Evolutionary conservation across 176 grass and related monocot genomes (phyloP).

Genomic region (Carex cristatella): DNA sequence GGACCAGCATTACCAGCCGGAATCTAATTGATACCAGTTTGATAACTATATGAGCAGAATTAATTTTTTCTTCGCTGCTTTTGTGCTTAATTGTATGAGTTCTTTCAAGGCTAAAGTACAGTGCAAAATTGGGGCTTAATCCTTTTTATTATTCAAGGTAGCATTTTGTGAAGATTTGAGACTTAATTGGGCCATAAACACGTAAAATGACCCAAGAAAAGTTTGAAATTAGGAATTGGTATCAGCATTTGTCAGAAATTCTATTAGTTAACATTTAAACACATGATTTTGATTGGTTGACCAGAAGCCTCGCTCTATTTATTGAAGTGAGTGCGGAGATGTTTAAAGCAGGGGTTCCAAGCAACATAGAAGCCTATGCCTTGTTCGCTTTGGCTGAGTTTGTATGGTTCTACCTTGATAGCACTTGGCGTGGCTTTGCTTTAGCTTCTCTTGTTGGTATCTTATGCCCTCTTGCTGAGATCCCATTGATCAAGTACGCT

Average conservation of each 20-base stretch:
- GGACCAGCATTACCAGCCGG: not conserved
- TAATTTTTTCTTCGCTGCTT: not conserved
- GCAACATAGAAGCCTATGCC: conserved; percentile 49
- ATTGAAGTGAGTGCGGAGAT: conserved; percentile 83
- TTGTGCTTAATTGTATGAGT: not conserved
- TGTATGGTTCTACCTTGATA: conserved; percentile 68
- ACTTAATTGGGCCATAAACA: not conserved
- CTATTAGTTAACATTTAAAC: not conserved
- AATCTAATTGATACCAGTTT: not conserved
- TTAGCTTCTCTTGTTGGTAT: conserved; percentile 69
- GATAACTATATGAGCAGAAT: not conserved
- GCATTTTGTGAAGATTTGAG: not conserved
- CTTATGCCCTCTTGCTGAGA: conserved; percentile 68
- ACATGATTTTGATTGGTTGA: conserved; percentile 15
- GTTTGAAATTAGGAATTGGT: not conserved
- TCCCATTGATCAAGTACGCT: conserved; percentile 71
- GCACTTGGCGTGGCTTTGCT: conserved; percentile 79
- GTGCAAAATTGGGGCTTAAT: not conserved
- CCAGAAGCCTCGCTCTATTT: conserved; percentile 65
- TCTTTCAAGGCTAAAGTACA: not conserved
- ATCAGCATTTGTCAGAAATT: not conserved
- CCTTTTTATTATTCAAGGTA: not conserved
- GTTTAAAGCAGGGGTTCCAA: conserved; percentile 58
- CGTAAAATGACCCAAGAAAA: not conserved
- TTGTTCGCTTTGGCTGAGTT: conserved; percentile 70